phyloP scores from a whole-genome alignment of 148 eudicot species.

The Dysphania ambrosioides region DNA sequence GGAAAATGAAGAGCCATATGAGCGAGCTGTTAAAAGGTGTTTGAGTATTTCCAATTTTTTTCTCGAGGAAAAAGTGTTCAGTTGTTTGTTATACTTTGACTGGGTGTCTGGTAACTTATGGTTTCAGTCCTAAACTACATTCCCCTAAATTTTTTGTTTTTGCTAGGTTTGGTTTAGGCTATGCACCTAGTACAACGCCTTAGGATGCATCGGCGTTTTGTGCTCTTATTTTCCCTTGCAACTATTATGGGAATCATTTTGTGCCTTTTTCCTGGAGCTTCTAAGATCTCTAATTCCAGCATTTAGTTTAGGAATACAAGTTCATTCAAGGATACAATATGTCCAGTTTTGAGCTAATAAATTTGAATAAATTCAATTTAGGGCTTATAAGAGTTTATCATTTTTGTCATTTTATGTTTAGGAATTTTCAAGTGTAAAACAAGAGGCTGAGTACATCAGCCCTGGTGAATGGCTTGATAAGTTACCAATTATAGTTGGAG shows the following conservation, averaged over 20 bases:
- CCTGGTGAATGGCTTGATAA: background rate
- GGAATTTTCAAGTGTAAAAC: background rate
- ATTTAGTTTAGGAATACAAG: background rate
- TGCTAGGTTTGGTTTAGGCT: too few relatives aligned
- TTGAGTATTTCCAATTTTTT: constrained; percentile 43
- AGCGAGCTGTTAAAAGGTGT: constrained; percentile 86
- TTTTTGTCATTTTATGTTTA: background rate
- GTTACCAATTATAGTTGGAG: background rate
- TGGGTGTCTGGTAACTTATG: background rate
- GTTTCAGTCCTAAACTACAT: background rate
- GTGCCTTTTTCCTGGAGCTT: background rate
- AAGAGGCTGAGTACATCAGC: background rate
- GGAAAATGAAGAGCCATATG: constrained; percentile 96
- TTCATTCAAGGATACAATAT: background rate
- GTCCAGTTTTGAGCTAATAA: too few relatives aligned
- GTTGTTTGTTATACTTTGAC: background rate
- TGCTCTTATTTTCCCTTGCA: too few relatives aligned
- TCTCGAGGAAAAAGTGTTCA: background rate
- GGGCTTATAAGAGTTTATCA: background rate
- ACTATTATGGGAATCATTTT: too few relatives aligned
- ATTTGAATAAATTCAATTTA: background rate
- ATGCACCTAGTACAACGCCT: background rate
- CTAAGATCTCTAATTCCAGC: background rate
- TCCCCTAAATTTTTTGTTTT: too few relatives aligned
- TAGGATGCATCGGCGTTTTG: background rate